Base-by-base conservation (phyloP, 148 eudicot genomes). In the Camellia japonica region DNA sequence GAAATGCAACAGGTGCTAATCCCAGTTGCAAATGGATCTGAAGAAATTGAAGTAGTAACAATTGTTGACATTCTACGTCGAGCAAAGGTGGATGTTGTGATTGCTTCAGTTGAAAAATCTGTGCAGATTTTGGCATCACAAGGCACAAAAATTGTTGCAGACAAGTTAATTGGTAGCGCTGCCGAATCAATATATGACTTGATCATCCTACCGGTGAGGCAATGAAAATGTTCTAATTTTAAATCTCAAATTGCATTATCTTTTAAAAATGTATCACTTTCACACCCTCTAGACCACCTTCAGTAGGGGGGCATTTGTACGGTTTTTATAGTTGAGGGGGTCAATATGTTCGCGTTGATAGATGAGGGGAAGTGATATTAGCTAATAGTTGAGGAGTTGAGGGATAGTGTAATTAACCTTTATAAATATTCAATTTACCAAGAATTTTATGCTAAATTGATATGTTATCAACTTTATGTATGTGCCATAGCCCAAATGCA, bases 161-260 rank as follows among this genome's bases (percentile, higher is more conserved):
- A 96, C 84, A 88, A 84, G 86, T 81, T 84, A 19, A 86, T 96
- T 58, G 79, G 74, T 44, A 71, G 74, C 71, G 94, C 93, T 82
- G 83, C 92, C 18, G 93, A 92, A 56, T 87, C 92, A 47, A 81
- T 79, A 67, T 90, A 90, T 80, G 97, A 93, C 82, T 79, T 93
- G 86, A 96, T 96, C 75, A 85, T 95, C 87, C 86, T 96, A 74
- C 93, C 99, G 82, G 99, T 96, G 83, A 90, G 97, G 55, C 75
- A 18, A 84, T 51, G 13, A 46, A 46, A 44, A 19, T 30, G 42
- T 63, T 15, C 23, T 64, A 41, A 51, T 51, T 64, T 64, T 64
- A 19, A 64, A 19, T 41, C 42, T 64, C 12, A 7, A 23, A 52
- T 41, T 69, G 74, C 7, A 42, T 4, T 38, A 9, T 20, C 42